Percentiles rank a stretch among this genome's conserved stretches.
Evolutionary conservation across 306 rosid genomes (phyloP).

Genomic region (Quercus robur): DNA sequence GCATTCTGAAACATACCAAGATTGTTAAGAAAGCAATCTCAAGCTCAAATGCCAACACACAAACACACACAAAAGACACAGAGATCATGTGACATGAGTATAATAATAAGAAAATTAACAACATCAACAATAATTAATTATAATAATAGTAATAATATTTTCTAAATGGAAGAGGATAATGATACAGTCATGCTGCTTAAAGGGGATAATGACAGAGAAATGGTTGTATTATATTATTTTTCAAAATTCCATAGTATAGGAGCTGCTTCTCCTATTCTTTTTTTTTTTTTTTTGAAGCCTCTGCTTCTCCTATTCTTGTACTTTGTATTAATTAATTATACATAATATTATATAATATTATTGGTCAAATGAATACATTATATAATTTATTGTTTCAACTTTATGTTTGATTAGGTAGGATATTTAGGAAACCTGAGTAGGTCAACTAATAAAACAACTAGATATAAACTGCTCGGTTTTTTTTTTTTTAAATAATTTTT

Average conservation of each 20-base stretch:
- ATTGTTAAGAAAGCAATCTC: slow-evolving; percentile 2
- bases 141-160: background rate
- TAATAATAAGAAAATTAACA: background rate
- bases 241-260: background rate
- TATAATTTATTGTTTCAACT: too few species aligned
- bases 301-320: background rate
- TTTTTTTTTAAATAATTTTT: background rate
- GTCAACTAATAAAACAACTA: slow-evolving; percentile 3
- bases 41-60: background rate
- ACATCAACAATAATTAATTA: background rate
- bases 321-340: background rate
- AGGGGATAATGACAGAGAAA: background rate
- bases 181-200: background rate
- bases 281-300: too few species aligned
- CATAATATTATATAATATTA: too few species aligned
- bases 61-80: background rate
- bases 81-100: background rate
- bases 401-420: too few species aligned
- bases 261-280: background rate
- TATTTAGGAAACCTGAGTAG: background rate
- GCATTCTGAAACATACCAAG: background rate
- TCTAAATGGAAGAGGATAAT: background rate
- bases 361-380: too few species aligned
- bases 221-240: background rate
- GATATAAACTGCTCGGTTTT: background rate